A percentile compares a stretch with the other conserved stretches of the same genome.
phyloP scores from a whole-genome alignment of 1,139 yeast genomes.

The Wickerhamomyces sp. region DNA sequence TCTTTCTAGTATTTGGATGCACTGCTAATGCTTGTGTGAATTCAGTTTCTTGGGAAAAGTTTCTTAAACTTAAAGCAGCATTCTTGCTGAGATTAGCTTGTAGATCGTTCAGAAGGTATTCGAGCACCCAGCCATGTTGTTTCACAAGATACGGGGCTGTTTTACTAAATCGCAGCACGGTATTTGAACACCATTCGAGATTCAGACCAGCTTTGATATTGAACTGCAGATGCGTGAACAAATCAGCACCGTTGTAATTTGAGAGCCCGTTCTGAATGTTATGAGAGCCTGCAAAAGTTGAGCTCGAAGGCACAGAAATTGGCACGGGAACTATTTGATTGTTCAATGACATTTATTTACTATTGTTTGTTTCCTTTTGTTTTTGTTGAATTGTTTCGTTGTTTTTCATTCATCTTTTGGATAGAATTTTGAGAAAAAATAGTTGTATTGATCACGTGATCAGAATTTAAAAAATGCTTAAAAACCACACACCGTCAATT shows the following conservation, averaged over 20 bases:
- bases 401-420: too few relatives aligned
- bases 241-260: constrained; percentile 16
- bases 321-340: constrained; percentile 12
- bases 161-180: constrained; percentile 19
- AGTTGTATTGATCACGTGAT: too few relatives aligned
- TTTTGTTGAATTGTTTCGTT: too few relatives aligned
- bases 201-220: constrained; percentile 19
- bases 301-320: constrained; percentile 8
- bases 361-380: background rate
- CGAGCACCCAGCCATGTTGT: constrained; percentile 20
- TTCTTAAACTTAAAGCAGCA: constrained; percentile 59
- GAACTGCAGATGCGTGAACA: constrained; percentile 21
- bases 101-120: constrained; percentile 16
- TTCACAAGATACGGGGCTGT: constrained; percentile 17
- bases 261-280: background rate
- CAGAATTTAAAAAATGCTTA: too few relatives aligned
- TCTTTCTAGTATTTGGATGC: constrained; percentile 42
- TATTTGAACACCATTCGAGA: constrained; percentile 22
- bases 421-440: too few relatives aligned
- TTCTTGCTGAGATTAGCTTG: constrained; percentile 14
- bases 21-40: constrained; percentile 78
- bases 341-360: constrained; percentile 1
- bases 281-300: background rate
- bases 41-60: constrained; percentile 74
- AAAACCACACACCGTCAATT: too few relatives aligned